These are phyloP conservation scores for Fagopyrum tataricum DNA, from an alignment of 148 eudicot genomes.

Conservation along the genomic window DNA sequence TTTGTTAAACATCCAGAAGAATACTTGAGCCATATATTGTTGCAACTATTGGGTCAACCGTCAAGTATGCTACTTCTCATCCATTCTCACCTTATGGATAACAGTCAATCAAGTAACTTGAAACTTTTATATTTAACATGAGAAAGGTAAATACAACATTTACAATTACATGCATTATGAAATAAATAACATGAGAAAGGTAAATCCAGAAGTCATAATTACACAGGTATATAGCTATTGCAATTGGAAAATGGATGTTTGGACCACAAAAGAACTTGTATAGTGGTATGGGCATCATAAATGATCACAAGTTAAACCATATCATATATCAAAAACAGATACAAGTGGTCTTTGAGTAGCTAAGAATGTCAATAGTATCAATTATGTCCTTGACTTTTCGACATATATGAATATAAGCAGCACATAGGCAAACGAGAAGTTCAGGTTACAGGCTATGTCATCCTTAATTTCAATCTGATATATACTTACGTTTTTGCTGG, in stretches of 20 bases:
- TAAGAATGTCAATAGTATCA: neutral
- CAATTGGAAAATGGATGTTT: neutral
- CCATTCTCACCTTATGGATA: neutral
- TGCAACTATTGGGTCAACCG: neutral
- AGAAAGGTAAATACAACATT: neutral
- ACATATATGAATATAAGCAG: neutral
- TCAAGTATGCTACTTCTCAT: neutral
- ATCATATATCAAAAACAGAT: neutral
- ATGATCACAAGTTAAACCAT: neutral
- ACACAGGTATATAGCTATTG: neutral
- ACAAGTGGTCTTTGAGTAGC: neutral
- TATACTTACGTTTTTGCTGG: neutral
- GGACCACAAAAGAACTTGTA: neutral
- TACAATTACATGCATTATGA: neutral
- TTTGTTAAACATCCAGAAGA: constrained; percentile 24
- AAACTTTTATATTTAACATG: neutral
- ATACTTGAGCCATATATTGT: constrained; percentile 67
- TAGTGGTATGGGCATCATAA: neutral
- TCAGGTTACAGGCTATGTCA: neutral
- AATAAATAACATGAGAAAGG: neutral
- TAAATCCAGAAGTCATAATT: neutral
- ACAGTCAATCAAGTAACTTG: neutral
- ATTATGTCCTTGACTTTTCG: neutral
- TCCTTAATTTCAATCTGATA: neutral
- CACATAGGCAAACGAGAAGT: neutral